phyloP scores from a whole-genome alignment of 2,329 filamentous ascomycete genomes.

The Apiospora sp. region DNA sequence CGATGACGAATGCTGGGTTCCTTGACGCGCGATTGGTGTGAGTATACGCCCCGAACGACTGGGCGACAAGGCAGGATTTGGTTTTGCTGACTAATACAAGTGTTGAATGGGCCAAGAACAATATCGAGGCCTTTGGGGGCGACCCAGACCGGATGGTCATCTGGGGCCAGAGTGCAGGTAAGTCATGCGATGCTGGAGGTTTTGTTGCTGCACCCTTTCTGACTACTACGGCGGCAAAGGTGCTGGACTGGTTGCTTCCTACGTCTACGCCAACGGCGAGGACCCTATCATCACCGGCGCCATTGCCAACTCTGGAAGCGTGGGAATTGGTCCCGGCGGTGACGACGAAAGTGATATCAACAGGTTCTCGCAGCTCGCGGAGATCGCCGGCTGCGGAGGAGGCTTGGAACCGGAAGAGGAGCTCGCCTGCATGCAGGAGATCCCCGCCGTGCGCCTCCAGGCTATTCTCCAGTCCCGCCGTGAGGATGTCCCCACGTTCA shows the following conservation, averaged over 20 bases:
- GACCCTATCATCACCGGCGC: conserved; percentile 46
- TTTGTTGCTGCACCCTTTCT: not conserved
- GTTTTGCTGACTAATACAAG: not conserved
- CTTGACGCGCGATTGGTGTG: conserved; percentile 24
- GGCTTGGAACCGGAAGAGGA: conserved; percentile 32
- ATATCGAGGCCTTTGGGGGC: conserved; percentile 27
- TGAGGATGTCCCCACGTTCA: conserved; percentile 27
- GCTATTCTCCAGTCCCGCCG: conserved; percentile 27
- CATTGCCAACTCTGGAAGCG: conserved; percentile 35
- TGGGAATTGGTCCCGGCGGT: conserved; percentile 35
- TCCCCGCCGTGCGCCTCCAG: conserved; percentile 30
- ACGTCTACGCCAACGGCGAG: conserved; percentile 28
- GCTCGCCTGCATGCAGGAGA: conserved; percentile 37
- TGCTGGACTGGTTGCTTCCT: conserved; percentile 11
- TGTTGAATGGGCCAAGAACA: conserved; percentile 27
- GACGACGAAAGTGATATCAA: conserved; percentile 34
- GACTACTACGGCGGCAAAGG: not conserved
- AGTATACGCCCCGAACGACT: not conserved
- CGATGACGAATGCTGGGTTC: conserved; percentile 24
- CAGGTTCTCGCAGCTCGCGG: conserved; percentile 37
- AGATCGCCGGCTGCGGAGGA: conserved; percentile 34
- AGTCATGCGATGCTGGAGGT: no score
- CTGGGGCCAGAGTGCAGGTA: conserved; percentile 30
- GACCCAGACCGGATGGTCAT: conserved; percentile 25
- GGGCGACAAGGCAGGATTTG: fast-evolving